phyloP scores from a whole-genome alignment of 2,329 filamentous ascomycete genomes.

The Diaporthe aspalathi region DNA sequence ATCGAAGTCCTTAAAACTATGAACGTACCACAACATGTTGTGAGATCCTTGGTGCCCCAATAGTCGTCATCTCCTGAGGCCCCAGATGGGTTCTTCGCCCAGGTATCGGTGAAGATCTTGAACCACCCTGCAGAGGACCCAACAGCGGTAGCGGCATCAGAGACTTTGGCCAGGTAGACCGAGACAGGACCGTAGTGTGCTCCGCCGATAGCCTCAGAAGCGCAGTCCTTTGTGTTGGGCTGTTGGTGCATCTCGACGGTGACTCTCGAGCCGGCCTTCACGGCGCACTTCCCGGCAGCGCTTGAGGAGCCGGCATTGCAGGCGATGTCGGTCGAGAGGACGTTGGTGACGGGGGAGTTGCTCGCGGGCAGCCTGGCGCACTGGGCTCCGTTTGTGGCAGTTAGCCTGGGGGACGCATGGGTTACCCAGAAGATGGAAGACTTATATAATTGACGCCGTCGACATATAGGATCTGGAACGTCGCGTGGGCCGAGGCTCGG shows the following conservation, averaged over 20 bases:
- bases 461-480: conserved; percentile 63
- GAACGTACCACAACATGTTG: conserved; percentile 49
- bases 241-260: conserved; percentile 67
- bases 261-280: conserved; percentile 59
- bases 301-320: conserved; percentile 56
- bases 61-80: conserved; percentile 55
- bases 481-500: conserved; percentile 57
- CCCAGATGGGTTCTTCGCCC: conserved; percentile 48
- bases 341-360: conserved; percentile 64
- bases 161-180: conserved; percentile 61
- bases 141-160: conserved; percentile 57
- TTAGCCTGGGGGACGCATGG: conserved; percentile 37
- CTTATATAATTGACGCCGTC: conserved; percentile 55
- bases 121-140: conserved; percentile 58
- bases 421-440: conserved; percentile 33
- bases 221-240: conserved; percentile 50
- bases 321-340: conserved; percentile 54
- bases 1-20: no score
- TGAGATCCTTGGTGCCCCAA: conserved; percentile 59
- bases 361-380: conserved; percentile 61
- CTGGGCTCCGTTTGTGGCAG: conserved; percentile 49
- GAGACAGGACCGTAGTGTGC: conserved; percentile 63
- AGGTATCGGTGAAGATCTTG: conserved; percentile 62
- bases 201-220: conserved; percentile 64
- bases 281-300: conserved; percentile 56